A percentile compares a stretch with the other conserved stretches of the same genome.
Evolutionary conservation across 2,329 filamentous ascomycete species (phyloP).

Genomic region (Clarireedia hainanense): DNA sequence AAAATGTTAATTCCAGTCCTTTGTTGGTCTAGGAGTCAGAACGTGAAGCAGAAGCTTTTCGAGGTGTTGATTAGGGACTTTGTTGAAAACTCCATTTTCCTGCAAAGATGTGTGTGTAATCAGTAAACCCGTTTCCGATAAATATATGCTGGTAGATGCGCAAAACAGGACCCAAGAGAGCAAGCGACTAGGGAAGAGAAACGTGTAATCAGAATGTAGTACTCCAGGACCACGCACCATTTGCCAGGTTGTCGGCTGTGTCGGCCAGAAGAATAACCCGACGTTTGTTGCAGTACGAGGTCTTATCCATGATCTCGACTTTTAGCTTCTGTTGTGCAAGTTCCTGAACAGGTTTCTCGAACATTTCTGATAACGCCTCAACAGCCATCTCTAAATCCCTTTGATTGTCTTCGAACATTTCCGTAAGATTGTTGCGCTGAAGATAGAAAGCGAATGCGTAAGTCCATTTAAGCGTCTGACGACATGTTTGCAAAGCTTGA

Average conservation of each 20-base stretch:
- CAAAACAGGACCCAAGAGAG: not conserved
- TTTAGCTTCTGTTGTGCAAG: slow-evolving; percentile 82
- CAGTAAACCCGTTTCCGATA: not conserved
- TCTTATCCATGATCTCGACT: slow-evolving; percentile 98
- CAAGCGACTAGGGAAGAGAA: not conserved
- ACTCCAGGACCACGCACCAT: slow-evolving; percentile 51
- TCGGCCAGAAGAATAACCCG: slow-evolving; percentile 84
- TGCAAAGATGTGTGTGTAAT: not conserved
- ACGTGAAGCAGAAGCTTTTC: no score
- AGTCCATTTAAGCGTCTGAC: slow-evolving; percentile 99
- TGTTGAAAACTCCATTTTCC: not conserved
- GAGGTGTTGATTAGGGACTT: not conserved
- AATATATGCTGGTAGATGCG: not conserved
- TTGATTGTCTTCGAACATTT: slow-evolving; percentile 98
- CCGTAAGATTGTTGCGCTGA: slow-evolving; percentile 88
- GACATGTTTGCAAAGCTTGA: slow-evolving; percentile 87
- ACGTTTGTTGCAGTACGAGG: slow-evolving; percentile 89
- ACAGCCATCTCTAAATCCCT: slow-evolving; percentile 97
- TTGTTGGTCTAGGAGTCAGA: not conserved
- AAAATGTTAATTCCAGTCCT: not conserved
- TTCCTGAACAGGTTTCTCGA: slow-evolving; percentile 90
- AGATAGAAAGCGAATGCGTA: slow-evolving; percentile 98
- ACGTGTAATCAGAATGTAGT: slow-evolving; percentile 2
- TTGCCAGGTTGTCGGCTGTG: slow-evolving; percentile 84
- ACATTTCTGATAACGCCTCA: slow-evolving; percentile 96